phyloP scores from a whole-genome alignment of 1,139 yeast genomes.

The Saccharomyces uvarum region DNA sequence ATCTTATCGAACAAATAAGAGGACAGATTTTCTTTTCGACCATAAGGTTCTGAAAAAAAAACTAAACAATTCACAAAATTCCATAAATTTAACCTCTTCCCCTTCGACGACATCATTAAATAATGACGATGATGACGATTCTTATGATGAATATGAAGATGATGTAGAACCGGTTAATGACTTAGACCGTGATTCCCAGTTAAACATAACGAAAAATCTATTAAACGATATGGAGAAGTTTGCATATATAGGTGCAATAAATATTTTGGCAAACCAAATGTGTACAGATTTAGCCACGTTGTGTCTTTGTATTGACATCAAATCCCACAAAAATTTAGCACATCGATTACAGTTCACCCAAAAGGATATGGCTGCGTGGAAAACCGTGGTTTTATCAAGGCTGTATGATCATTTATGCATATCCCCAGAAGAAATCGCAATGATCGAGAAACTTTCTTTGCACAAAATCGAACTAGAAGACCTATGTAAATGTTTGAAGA shows the following conservation, averaged over 20 bases:
- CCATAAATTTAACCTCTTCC: slow-evolving; percentile 8
- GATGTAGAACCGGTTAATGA: slow-evolving; percentile 35
- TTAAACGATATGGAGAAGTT: slow-evolving; percentile 77
- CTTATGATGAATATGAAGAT: slow-evolving; percentile 34
- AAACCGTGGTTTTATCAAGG: slow-evolving; percentile 60
- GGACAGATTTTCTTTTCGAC: slow-evolving; percentile 75
- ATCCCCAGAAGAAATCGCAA: slow-evolving; percentile 61
- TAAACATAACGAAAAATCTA: slow-evolving; percentile 74
- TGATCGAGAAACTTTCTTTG: slow-evolving; percentile 79
- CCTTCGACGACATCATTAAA: slow-evolving; percentile 12
- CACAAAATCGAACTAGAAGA: slow-evolving; percentile 79
- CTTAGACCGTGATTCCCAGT: slow-evolving; percentile 52
- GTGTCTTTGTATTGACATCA: slow-evolving; percentile 44
- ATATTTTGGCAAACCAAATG: slow-evolving; percentile 69
- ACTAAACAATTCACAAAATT: slow-evolving; percentile 15
- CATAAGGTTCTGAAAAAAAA: slow-evolving; percentile 18
- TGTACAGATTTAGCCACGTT: slow-evolving; percentile 67
- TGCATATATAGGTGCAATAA: slow-evolving; percentile 83
- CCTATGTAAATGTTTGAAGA: slow-evolving; percentile 51
- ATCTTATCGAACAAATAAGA: slow-evolving; percentile 63
- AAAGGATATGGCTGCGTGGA: slow-evolving; percentile 81
- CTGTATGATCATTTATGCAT: slow-evolving; percentile 78
- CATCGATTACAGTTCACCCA: slow-evolving; percentile 62
- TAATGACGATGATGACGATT: slow-evolving; percentile 27
- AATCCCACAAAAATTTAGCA: slow-evolving; percentile 41